phyloP scores from a whole-genome alignment of 257 asterid genomes.

The Verbena officinalis region DNA sequence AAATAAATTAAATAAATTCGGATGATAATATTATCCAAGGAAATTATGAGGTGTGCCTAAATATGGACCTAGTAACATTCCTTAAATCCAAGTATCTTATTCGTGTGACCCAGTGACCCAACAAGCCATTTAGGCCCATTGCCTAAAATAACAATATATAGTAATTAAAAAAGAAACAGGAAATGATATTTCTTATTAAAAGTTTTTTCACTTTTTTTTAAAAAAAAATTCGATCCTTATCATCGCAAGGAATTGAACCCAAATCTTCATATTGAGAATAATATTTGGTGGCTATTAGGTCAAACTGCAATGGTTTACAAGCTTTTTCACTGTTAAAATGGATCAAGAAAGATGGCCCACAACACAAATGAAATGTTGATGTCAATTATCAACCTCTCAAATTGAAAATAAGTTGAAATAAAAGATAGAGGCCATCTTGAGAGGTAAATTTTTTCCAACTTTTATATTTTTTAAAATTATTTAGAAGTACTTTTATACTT shows the following conservation, averaged over 20 bases:
- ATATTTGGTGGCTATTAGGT: too few relatives aligned
- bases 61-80: background rate
- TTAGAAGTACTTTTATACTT: slow-evolving; percentile 12
- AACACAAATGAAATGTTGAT: slow-evolving; percentile 16
- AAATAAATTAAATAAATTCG: too few relatives aligned
- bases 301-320: too few relatives aligned
- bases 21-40: background rate
- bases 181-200: slow-evolving; percentile 10
- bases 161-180: background rate
- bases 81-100: background rate
- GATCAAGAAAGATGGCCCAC: slow-evolving; percentile 31
- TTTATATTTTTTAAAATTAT: too few relatives aligned
- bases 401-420: too few relatives aligned
- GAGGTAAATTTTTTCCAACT: too few relatives aligned
- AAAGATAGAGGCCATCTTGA: too few relatives aligned
- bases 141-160: background rate
- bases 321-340: slow-evolving; percentile 9
- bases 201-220: slow-evolving; percentile 11
- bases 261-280: too few relatives aligned
- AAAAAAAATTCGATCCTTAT: too few relatives aligned
- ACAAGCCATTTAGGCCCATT: slow-evolving; percentile 16
- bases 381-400: slow-evolving; percentile 2
- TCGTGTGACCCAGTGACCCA: background rate
- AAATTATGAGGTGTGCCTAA: background rate
- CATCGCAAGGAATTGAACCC: too few relatives aligned